phyloP scores from a whole-genome alignment of 1,284 basidiomycete species.

The Pseudozyma sp. region DNA sequence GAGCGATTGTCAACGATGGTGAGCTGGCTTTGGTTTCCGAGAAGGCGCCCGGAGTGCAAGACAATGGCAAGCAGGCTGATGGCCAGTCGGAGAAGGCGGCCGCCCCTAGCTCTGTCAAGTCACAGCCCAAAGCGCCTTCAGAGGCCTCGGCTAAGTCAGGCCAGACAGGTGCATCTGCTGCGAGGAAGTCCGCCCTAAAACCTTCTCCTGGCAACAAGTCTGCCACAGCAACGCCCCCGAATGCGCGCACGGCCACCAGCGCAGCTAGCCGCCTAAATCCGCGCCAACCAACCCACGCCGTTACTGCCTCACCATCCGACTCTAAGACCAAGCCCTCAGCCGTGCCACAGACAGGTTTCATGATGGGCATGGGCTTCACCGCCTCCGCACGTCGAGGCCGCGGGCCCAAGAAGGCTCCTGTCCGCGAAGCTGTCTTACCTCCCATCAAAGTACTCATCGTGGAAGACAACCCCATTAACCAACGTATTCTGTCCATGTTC shows the following conservation, averaged over 20 bases:
- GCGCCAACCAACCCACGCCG: conserved; percentile 29
- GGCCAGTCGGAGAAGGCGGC: background rate
- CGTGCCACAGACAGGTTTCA: conserved; percentile 63
- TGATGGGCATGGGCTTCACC: conserved; percentile 65
- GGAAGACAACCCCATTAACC: conserved; percentile 95
- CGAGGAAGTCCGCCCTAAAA: background rate
- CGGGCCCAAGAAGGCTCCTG: conserved; percentile 56
- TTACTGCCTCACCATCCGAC: conserved; percentile 31
- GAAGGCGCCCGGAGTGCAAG: background rate
- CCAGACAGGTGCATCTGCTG: conserved; percentile 1
- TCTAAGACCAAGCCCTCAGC: conserved; percentile 52
- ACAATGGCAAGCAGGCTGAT: conserved; percentile 2
- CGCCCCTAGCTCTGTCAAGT: background rate
- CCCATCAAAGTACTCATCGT: conserved; percentile 68
- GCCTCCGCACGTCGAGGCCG: conserved; percentile 34
- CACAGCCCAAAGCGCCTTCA: background rate
- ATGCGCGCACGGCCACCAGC: conserved; percentile 12
- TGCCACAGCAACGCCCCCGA: conserved; percentile 13
- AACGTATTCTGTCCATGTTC: conserved; percentile 93
- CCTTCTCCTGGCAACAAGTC: conserved; percentile 5
- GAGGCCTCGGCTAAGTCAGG: conserved; percentile 1
- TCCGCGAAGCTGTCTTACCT: conserved; percentile 62
- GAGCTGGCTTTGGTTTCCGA: background rate
- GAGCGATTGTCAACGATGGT: background rate
- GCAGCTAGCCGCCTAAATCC: conserved; percentile 15